Percentiles rank a stretch among this genome's conserved stretches.
Conservation (phyloP, 495 filamentous ascomycete species). For the Penicillium argentinense region DNA sequence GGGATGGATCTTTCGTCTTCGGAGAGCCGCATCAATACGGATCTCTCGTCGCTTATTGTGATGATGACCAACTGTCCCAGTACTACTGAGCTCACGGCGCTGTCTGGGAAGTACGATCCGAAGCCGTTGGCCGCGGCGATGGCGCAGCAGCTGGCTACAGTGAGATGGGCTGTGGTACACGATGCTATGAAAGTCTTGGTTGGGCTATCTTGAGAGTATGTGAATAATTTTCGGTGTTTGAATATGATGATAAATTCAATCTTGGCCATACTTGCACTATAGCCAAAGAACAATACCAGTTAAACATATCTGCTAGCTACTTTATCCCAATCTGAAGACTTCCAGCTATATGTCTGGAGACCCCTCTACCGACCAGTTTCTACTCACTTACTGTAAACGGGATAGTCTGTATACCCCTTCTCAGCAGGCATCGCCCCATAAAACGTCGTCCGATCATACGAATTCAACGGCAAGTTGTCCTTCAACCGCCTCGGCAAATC, state of each 20-base stretch:
- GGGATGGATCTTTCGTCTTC: constrained; percentile 12
- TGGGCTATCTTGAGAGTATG: constrained; percentile 19
- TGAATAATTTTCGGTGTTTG: too few species aligned
- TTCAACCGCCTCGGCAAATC: constrained; percentile 61
- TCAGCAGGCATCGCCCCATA: constrained; percentile 45
- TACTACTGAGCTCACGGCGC: constrained; percentile 21
- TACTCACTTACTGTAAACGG: constrained; percentile 45
- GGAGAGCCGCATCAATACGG: constrained; percentile 13
- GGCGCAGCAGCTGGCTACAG: constrained; percentile 50
- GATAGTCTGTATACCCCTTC: constrained; percentile 67
- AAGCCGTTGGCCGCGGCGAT: constrained; percentile 44
- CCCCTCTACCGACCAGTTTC: constrained; percentile 36
- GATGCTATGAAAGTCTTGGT: constrained; percentile 54
- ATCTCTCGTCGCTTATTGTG: constrained; percentile 36
- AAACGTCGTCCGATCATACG: constrained; percentile 59
- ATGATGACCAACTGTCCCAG: constrained; percentile 35
- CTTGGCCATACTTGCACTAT: background rate
- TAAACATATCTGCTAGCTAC: background rate
- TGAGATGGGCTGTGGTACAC: constrained; percentile 58
- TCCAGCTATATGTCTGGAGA: constrained; percentile 4
- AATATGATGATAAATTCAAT: too few species aligned
- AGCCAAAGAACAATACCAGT: background rate
- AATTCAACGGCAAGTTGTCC: constrained; percentile 52
- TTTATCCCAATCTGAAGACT: background rate
- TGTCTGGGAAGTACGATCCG: constrained; percentile 34